Percentiles rank a stretch among this genome's conserved stretches.
Evolutionary conservation across 768 basidiomycete genomes (phyloP).

Genomic region (Tulasnella sp.): DNA sequence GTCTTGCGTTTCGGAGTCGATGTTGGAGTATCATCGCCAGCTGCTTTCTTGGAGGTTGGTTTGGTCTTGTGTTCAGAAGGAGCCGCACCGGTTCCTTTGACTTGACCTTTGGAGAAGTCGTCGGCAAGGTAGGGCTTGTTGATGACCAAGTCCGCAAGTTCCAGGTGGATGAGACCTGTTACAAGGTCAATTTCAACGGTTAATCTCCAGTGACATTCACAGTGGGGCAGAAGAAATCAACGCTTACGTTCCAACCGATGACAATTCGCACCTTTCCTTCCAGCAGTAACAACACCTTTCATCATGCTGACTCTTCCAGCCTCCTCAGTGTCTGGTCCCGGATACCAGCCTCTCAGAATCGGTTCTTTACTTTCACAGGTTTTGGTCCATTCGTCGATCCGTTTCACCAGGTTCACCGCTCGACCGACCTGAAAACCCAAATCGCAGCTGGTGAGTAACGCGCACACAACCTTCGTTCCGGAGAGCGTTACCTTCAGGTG

Average conservation of each 20-base stretch:
- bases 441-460: slow-evolving; percentile 29
- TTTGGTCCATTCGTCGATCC: slow-evolving; percentile 72
- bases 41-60: not conserved
- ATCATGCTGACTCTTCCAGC: slow-evolving; percentile 42
- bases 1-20: slow-evolving; percentile 7
- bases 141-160: slow-evolving; percentile 59
- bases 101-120: slow-evolving; percentile 12
- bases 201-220: not conserved
- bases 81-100: not conserved
- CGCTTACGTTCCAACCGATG: slow-evolving; percentile 53
- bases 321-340: slow-evolving; percentile 40
- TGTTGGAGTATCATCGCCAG: slow-evolving; percentile 1
- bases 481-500: slow-evolving; percentile 4
- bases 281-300: slow-evolving; percentile 57
- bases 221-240: not conserved
- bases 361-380: slow-evolving; percentile 73
- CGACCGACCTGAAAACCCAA: slow-evolving; percentile 74
- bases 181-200: not conserved
- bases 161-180: slow-evolving; percentile 62
- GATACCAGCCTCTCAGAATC: slow-evolving; percentile 67
- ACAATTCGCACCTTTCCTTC: slow-evolving; percentile 54
- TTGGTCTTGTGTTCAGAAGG: not conserved
- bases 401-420: slow-evolving; percentile 59
- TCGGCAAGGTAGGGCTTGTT: slow-evolving; percentile 48
- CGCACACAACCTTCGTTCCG: not conserved